Conservation (phyloP, 176 grass and related monocot genomes). For the Cenchrus purpureus region DNA sequence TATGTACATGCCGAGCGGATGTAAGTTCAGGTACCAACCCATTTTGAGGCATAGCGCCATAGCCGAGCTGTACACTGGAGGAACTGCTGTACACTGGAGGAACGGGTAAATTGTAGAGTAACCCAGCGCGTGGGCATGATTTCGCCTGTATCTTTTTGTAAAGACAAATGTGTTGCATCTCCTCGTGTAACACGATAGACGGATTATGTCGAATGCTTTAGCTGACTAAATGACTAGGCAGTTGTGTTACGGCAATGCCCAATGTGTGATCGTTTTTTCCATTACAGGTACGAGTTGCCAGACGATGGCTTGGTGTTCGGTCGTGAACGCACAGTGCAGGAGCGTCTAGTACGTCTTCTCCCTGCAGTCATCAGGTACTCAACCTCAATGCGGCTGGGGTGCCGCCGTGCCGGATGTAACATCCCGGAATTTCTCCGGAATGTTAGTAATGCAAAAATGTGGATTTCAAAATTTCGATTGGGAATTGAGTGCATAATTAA, state of each 20-base stretch:
- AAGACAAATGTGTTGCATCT: background rate
- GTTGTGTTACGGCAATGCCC: too few species aligned
- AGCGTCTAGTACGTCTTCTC: background rate
- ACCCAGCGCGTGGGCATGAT: background rate
- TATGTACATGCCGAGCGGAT: conserved; percentile 28
- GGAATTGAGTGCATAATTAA: too few species aligned
- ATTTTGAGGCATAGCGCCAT: conserved; percentile 18
- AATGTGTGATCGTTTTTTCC: too few species aligned
- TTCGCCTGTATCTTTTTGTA: background rate
- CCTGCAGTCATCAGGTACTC: background rate
- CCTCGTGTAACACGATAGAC: background rate
- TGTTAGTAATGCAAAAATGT: too few species aligned
- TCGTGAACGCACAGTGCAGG: background rate
- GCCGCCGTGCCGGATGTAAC: too few species aligned
- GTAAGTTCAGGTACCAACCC: conserved; percentile 5
- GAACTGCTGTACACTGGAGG: background rate
- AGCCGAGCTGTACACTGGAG: conserved; percentile 6
- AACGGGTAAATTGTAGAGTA: conserved; percentile 36
- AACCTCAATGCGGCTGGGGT: too few species aligned
- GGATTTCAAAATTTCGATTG: too few species aligned
- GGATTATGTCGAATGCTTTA: background rate
- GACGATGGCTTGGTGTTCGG: too few species aligned
- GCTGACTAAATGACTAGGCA: background rate
- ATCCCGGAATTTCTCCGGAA: too few species aligned
- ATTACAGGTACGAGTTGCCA: too few species aligned